Evolutionary conservation across 2,329 filamentous ascomycete genomes (phyloP).

Genomic region (Akanthomyces dipterigenus): DNA sequence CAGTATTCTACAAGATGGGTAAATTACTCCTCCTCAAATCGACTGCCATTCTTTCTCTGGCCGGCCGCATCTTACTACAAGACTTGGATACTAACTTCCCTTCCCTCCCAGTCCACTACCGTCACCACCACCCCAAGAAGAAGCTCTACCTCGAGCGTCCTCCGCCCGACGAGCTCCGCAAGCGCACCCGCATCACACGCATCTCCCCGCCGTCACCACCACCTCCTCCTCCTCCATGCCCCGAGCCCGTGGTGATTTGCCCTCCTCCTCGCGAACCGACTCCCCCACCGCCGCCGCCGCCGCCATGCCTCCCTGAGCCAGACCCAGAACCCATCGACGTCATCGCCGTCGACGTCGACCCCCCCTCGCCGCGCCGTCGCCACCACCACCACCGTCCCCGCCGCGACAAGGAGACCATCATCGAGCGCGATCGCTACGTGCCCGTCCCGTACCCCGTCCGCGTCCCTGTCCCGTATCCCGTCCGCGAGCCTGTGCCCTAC

Average conservation of each 20-base stretch:
- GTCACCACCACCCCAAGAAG: conserved; percentile 27
- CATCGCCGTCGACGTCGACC: conserved; percentile 32
- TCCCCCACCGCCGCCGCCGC: conserved; percentile 17
- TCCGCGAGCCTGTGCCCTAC: conserved; percentile 36
- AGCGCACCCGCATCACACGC: conserved; percentile 31
- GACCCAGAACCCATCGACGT: conserved; percentile 29
- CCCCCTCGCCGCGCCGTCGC: conserved; percentile 19
- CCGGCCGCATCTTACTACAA: too few species aligned
- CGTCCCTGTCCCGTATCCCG: conserved; percentile 40
- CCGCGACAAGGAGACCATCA: conserved; percentile 40
- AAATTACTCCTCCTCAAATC: neutral
- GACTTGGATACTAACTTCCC: neutral
- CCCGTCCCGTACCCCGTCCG: conserved; percentile 33
- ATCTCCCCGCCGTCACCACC: conserved; percentile 30
- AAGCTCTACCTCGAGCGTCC: conserved; percentile 36
- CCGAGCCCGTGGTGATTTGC: conserved; percentile 14
- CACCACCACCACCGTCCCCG: conserved; percentile 24
- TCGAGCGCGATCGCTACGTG: conserved; percentile 45
- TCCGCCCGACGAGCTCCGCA: conserved; percentile 30
- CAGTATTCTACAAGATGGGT: conserved; percentile 17
- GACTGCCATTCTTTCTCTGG: too few species aligned
- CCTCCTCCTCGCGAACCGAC: conserved; percentile 18
- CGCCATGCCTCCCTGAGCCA: conserved; percentile 18
- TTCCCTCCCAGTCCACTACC: neutral
- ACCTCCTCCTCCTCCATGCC: conserved; percentile 20